Conservation (phyloP, 2,329 filamentous ascomycete genomes). For the Beauveria brongniartii region DNA sequence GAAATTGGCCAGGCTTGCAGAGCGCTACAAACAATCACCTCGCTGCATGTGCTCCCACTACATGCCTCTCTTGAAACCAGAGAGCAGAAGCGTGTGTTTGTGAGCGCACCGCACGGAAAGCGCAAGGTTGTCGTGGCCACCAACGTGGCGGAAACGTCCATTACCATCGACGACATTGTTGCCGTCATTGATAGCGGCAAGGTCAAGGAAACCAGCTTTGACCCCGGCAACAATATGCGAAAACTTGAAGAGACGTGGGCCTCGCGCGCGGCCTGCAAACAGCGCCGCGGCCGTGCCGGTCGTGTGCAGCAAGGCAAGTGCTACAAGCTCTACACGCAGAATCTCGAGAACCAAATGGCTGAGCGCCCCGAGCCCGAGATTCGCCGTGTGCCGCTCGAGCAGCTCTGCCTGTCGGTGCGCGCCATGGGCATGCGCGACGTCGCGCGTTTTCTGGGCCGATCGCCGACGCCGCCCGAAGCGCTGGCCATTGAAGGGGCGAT, state of each 20-base stretch:
- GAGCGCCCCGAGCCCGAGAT: constrained; percentile 91
- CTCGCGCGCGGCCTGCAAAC: constrained; percentile 87
- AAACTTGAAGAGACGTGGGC: constrained; percentile 94
- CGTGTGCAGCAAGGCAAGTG: constrained; percentile 85
- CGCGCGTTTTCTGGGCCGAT: constrained; percentile 69
- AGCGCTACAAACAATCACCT: constrained; percentile 51
- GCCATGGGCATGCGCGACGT: constrained; percentile 90
- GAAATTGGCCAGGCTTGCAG: constrained; percentile 81
- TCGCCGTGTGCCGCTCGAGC: constrained; percentile 82
- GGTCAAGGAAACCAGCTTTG: constrained; percentile 95
- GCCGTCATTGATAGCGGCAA: constrained; percentile 92
- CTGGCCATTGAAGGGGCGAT: constrained; percentile 82
- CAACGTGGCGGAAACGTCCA: constrained; percentile 96
- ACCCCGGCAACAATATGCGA: constrained; percentile 86
- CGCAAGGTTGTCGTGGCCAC: constrained; percentile 91
- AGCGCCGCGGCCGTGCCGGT: constrained; percentile 85
- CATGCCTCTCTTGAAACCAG: constrained; percentile 85
- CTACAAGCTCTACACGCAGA: constrained; percentile 90
- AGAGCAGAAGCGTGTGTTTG: constrained; percentile 84
- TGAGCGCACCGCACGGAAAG: constrained; percentile 64
- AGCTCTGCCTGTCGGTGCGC: constrained; percentile 87
- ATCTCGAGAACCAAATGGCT: constrained; percentile 77
- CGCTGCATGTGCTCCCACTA: constrained; percentile 72
- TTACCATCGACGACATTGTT: constrained; percentile 95
- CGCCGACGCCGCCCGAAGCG: constrained; percentile 80